Evolutionary conservation across 75 land plant genomes (phyloP).

Genomic region (Pinus albicaulis): DNA sequence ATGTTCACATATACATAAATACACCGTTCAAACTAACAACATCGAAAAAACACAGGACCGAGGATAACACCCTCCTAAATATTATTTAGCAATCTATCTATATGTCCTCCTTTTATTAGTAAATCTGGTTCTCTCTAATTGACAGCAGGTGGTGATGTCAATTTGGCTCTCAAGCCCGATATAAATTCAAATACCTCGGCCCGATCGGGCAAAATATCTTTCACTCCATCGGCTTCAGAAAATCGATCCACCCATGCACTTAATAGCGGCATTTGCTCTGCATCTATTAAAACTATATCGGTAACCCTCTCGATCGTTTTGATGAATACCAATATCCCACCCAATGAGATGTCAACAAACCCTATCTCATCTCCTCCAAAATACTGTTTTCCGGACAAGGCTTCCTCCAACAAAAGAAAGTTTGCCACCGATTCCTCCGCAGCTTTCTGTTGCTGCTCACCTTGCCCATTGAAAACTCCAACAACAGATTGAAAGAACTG

Average conservation of each 20-base stretch:
- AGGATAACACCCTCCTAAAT: no score
- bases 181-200: conserved; percentile 30
- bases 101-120: no score
- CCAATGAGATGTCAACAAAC: conserved; percentile 47
- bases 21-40: no score
- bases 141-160: no score
- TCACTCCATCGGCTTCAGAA: conserved; percentile 24
- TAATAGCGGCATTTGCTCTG: conserved; percentile 26
- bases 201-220: conserved; percentile 33
- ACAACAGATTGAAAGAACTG: no score
- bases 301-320: conserved; percentile 21
- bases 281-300: conserved; percentile 24
- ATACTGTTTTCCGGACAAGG: conserved; percentile 43
- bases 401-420: conserved; percentile 38
- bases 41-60: no score
- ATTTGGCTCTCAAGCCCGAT: no score
- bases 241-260: conserved; percentile 34
- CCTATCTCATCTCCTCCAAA: conserved; percentile 54
- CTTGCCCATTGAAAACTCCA: no score
- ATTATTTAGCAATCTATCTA: no score
- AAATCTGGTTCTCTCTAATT: no score
- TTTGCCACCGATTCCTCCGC: conserved; percentile 13
- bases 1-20: no score
- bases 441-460: not conserved
- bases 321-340: conserved; percentile 28